These are phyloP conservation scores for Tolypocladium nubicola DNA, from an alignment of 2,329 filamentous ascomycete species.

Conservation along the genomic window DNA sequence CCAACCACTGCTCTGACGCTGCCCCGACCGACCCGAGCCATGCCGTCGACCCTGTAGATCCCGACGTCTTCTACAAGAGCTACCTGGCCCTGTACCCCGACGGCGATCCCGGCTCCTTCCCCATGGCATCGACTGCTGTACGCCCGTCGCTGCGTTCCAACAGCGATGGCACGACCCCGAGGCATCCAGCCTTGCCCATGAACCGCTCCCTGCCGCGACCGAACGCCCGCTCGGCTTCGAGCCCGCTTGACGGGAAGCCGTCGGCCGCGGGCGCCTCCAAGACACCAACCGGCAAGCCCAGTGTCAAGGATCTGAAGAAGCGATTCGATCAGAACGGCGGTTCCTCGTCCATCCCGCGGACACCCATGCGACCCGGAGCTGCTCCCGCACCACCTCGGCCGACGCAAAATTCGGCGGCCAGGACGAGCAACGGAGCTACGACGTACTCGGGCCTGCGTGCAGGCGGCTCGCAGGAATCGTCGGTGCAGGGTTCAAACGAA, in stretches of 20 bases:
- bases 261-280: constrained; percentile 16
- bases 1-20: constrained; percentile 3
- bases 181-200: constrained; percentile 30
- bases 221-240: constrained; percentile 43
- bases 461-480: constrained; percentile 4
- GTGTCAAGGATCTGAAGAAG: constrained; percentile 71
- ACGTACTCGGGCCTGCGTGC: constrained; percentile 30
- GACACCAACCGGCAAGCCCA: constrained; percentile 39
- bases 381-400: constrained; percentile 13
- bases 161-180: constrained; percentile 38
- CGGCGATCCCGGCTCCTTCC: constrained; percentile 20
- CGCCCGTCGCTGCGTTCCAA: constrained; percentile 36
- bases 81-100: constrained; percentile 29
- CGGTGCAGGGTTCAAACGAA: constrained; percentile 1
- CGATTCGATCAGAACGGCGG: constrained; percentile 59
- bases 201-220: constrained; percentile 29
- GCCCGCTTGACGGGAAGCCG: constrained; percentile 37
- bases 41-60: constrained; percentile 33
- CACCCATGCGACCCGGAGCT: constrained; percentile 21
- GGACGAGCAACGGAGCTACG: constrained; percentile 21
- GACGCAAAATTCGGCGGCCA: constrained; percentile 22
- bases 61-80: constrained; percentile 46
- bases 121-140: constrained; percentile 27
- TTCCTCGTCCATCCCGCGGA: constrained; percentile 21
- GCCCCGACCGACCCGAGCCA: constrained; percentile 17